phyloP scores from a whole-genome alignment of 441 rosid species.

The Corymbia citriodora region DNA sequence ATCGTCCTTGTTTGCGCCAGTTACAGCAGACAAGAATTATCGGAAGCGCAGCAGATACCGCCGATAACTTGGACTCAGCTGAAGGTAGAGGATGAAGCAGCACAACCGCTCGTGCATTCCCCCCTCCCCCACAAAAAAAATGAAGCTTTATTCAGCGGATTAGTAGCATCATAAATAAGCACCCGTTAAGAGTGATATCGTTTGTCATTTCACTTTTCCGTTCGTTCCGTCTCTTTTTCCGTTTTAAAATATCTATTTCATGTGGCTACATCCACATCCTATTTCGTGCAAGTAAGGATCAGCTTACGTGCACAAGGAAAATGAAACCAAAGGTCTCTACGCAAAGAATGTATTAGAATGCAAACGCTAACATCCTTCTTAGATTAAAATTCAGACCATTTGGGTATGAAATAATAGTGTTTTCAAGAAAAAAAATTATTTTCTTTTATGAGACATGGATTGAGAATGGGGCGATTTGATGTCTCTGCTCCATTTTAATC shows the following conservation, averaged over 20 bases:
- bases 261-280: neutral
- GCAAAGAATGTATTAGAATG: neutral
- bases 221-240: neutral
- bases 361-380: neutral
- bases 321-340: neutral
- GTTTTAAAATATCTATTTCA: neutral
- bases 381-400: neutral
- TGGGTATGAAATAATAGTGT: neutral
- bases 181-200: neutral
- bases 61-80: neutral
- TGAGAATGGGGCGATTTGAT: neutral
- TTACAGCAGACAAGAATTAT: neutral
- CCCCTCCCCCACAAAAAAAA: too few species aligned
- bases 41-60: neutral
- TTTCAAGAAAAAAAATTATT: neutral
- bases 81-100: neutral
- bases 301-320: neutral
- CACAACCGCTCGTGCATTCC: neutral
- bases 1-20: neutral
- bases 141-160: neutral
- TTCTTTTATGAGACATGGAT: neutral
- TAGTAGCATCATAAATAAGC: neutral
- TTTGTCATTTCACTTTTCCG: neutral
- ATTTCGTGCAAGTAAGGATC: neutral
- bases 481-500: neutral